Conservation (phyloP, 306 rosid species). For the Aeschynomene evenia region DNA sequence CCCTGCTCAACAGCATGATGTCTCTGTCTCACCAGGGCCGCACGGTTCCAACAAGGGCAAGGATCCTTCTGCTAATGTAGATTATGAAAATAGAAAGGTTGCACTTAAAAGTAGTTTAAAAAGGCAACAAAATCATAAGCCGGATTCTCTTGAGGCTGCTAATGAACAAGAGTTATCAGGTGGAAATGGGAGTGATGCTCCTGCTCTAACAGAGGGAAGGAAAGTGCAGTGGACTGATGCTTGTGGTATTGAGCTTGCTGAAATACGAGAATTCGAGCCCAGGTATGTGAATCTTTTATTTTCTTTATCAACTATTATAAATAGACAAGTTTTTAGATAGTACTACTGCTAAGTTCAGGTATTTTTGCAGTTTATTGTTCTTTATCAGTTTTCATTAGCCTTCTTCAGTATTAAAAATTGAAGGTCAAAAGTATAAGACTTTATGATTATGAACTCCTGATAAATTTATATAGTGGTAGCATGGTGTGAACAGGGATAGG, state of each 20-base stretch:
- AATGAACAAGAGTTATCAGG: constrained; percentile 34
- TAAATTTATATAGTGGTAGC: not conserved
- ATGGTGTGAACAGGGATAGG: too few relatives aligned
- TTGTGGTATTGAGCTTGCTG: constrained; percentile 71
- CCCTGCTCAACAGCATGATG: constrained; percentile 71
- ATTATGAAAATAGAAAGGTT: constrained; percentile 40
- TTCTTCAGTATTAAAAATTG: not conserved
- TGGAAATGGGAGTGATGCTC: constrained; percentile 39
- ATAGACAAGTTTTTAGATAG: not conserved
- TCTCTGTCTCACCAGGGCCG: constrained; percentile 48
- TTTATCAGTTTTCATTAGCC: not conserved
- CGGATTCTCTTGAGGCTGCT: constrained; percentile 41
- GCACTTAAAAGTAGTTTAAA: constrained; percentile 73
- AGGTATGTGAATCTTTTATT: constrained; percentile 45
- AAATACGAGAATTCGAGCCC: constrained; percentile 76
- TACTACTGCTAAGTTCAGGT: not conserved
- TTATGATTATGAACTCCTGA: not conserved
- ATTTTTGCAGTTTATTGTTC: not conserved
- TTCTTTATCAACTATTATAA: not conserved
- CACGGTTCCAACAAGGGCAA: constrained; percentile 48
- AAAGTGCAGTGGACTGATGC: constrained; percentile 87
- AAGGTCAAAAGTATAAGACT: not conserved
- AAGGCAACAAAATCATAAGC: constrained; percentile 38
- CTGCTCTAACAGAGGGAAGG: constrained; percentile 52
- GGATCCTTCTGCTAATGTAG: constrained; percentile 35